Base-by-base conservation (phyloP, 2,329 filamentous ascomycete species). In the Pezicula carpinea region DNA sequence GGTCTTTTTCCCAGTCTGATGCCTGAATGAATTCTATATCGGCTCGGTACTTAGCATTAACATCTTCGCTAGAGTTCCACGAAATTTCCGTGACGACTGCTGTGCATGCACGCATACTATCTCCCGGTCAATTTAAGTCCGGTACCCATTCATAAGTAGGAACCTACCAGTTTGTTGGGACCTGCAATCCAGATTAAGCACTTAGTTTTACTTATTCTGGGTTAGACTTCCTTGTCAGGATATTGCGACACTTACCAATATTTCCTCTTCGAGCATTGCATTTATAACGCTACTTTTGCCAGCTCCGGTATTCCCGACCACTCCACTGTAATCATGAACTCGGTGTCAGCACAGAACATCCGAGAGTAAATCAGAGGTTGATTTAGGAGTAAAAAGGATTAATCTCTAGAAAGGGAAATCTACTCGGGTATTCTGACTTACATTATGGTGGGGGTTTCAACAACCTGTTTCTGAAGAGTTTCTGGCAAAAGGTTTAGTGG, bases 11-110 rank as follows among this genome's bases (percentile, higher is more conserved):
- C 55, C 53, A 59, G 21, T 57, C 54, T 18, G 38, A 18, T 32
- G 43, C 31, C 7, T 48, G 26, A 23, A 59, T 54, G 10, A 58
- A 59, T 13, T 57, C 55, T 15, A 76, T 69, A 44, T 73, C 68
- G 2, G 70, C 72, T n/a, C 65, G 60, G 47, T 74, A 75, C 18
- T 47, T 55, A 6, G 45, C 35, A 15, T 39, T 35, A 2, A 60
- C 52, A 17, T 70, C 62, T 0, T 62, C 53, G 47, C 57, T 66
- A 13, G 65, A 47, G 41, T 74, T 74, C 60, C 64, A 74, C 1
- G 69, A 70, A 4, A 75, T 61, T 50, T 74, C 70, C 0, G 70
- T 74, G 1, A 74, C 70, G 0, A 73, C 70, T 5, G 70, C 69
- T 3, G 71, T 74, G 43, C 71, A 74, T 14, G 71, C 71, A 32